Evolutionary conservation across 2,329 filamentous ascomycete species (phyloP).

Genomic region (Xylariales sp.): DNA sequence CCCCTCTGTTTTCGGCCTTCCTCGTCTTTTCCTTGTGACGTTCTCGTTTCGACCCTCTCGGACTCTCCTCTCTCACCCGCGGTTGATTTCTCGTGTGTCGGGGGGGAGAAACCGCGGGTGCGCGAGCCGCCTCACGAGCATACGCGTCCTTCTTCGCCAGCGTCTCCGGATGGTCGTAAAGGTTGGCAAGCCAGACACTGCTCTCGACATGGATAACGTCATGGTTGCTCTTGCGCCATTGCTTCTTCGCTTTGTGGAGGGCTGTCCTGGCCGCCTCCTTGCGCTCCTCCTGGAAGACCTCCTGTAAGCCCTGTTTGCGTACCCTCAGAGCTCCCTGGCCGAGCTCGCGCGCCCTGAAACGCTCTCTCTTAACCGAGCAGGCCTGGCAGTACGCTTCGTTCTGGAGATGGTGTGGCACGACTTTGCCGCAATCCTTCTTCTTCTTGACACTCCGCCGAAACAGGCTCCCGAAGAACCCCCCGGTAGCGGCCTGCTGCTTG

Average conservation of each 20-base stretch:
- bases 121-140: slow-evolving; percentile 30
- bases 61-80: background rate
- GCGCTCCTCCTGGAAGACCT: slow-evolving; percentile 32
- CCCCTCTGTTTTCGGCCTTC: background rate
- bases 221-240: slow-evolving; percentile 20
- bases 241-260: slow-evolving; percentile 20
- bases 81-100: background rate
- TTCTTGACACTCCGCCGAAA: slow-evolving; percentile 28
- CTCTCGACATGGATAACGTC: slow-evolving; percentile 22
- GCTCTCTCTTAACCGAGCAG: slow-evolving; percentile 36
- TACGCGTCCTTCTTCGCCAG: slow-evolving; percentile 37
- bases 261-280: slow-evolving; percentile 27
- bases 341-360: slow-evolving; percentile 30
- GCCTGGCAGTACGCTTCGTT: slow-evolving; percentile 38
- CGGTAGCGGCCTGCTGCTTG: slow-evolving; percentile 41
- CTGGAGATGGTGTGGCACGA: slow-evolving; percentile 40
- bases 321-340: slow-evolving; percentile 43
- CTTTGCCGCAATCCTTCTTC: slow-evolving; percentile 42
- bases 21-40: background rate
- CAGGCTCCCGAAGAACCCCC: slow-evolving; percentile 38
- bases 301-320: slow-evolving; percentile 30
- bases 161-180: slow-evolving; percentile 41
- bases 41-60: slow-evolving; percentile 11
- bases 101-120: slow-evolving; percentile 37
- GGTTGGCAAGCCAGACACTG: slow-evolving; percentile 41